These are phyloP conservation scores for Akebia trifoliata DNA, from an alignment of 164 flowering plant species.

Conservation along the genomic window DNA sequence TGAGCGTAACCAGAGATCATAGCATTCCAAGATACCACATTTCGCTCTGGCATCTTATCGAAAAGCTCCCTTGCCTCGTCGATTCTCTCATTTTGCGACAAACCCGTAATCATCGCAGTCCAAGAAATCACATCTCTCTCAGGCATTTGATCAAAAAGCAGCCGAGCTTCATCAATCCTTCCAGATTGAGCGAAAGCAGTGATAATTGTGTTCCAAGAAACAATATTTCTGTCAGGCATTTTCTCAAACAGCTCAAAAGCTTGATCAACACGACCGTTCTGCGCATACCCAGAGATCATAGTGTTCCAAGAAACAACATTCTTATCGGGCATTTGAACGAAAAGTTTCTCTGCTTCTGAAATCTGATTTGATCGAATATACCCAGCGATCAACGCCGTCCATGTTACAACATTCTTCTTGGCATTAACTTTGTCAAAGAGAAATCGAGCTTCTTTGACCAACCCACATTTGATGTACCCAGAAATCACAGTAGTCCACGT, in stretches of 20 bases:
- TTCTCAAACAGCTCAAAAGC: constrained; percentile 1
- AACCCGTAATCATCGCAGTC: constrained; percentile 3
- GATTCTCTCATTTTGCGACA: background rate
- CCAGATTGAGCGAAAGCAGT: constrained; percentile 4
- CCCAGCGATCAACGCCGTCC: constrained; percentile 8
- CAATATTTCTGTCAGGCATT: constrained; percentile 8
- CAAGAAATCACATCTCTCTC: constrained; percentile 10
- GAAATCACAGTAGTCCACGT: constrained; percentile 4
- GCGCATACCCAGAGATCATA: constrained; percentile 5
- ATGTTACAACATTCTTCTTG: constrained; percentile 7
- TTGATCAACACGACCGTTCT: background rate
- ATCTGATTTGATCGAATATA: background rate
- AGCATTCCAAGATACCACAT: constrained; percentile 4
- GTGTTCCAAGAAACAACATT: constrained; percentile 10
- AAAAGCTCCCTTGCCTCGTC: constrained; percentile 4
- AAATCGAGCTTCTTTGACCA: background rate
- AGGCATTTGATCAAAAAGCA: background rate
- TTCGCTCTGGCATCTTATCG: background rate
- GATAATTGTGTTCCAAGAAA: constrained; percentile 4
- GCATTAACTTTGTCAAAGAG: background rate
- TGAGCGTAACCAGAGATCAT: constrained; percentile 1
- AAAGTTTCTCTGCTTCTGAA: constrained; percentile 6
- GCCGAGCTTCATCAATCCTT: background rate
- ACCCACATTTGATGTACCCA: constrained; percentile 8
- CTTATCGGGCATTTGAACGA: background rate